Conservation (phyloP, 2,329 filamentous ascomycete genomes). For the Nigrograna mackinnonii region DNA sequence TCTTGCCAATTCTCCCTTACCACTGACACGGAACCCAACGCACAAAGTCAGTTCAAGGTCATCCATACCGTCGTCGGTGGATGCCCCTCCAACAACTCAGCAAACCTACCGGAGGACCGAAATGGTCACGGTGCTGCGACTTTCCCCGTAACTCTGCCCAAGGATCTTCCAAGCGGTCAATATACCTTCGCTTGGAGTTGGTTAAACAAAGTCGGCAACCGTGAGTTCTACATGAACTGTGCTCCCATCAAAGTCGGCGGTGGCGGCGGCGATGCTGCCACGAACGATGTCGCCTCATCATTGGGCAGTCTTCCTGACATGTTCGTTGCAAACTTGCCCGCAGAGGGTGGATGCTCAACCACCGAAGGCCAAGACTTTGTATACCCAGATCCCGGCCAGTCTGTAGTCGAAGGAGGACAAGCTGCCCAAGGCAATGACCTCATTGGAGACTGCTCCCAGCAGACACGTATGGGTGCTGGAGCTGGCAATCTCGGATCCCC, state of each 20-base stretch:
- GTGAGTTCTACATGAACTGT: conserved; percentile 99
- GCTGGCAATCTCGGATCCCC: conserved; percentile 31
- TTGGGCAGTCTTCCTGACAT: conserved; percentile 70
- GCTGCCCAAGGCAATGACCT: conserved; percentile 21
- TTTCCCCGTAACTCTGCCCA: conserved; percentile 75
- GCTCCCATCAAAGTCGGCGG: conserved; percentile 70
- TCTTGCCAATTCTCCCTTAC: conserved; percentile 90
- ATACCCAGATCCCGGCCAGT: conserved; percentile 70
- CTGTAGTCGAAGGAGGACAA: conserved; percentile 39
- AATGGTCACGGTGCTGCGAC: conserved; percentile 58
- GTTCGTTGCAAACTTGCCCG: conserved; percentile 71
- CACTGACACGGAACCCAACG: conserved; percentile 69
- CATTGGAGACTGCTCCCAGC: conserved; percentile 28
- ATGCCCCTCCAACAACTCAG: conserved; percentile 68
- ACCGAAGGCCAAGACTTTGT: conserved; percentile 58
- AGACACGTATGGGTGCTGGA: conserved; percentile 35
- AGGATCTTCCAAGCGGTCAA: conserved; percentile 70
- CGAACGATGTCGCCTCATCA: conserved; percentile 20
- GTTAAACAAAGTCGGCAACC: conserved; percentile 91
- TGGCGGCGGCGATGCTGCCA: conserved; percentile 32
- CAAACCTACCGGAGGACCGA: conserved; percentile 34
- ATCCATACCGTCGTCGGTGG: conserved; percentile 87
- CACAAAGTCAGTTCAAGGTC: conserved; percentile 75
- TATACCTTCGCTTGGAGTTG: conserved; percentile 91
- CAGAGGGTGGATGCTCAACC: conserved; percentile 59